Evolutionary conservation across 2,329 filamentous ascomycete species (phyloP), one percentile per base, ranked within the genome.

Genomic region (Bipolaris zeicola): DNA sequence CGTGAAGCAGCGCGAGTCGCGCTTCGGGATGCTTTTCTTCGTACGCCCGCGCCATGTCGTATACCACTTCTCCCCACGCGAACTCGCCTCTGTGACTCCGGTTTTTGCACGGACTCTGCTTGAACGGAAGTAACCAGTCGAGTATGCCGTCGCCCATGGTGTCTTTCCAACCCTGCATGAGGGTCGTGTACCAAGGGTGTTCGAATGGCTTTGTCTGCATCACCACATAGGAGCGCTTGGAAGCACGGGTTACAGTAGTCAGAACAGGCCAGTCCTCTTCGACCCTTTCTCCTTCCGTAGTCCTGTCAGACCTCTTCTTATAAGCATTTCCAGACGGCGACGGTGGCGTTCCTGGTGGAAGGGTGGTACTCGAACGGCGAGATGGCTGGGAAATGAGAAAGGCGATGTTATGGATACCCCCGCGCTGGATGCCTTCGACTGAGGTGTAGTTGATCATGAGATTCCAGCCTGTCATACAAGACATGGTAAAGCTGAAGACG

Each of bases 101-200:
- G 66, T 93, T 89, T 50, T 85, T 83, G 73, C 90, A 94, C 0
- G 94, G 94, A 4, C 90, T 92, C 57, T 85, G 82, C 54, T 81
- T 85, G 33, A 96, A 73, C 0, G 94, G 94, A 1, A 96, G 77
- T 11, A 96, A 70, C 93, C 93, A 98, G 57, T 96, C 90, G 13
- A 88, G 58, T 2, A 87, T 62, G 18, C 78, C 84, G 44, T 83
- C 77, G 0, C 94, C 94, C 87, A 99, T 92, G 22, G 97, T 85
- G 13, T 88, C 84, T 62, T 86, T 85, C 78, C 92, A 88, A 69
- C 98, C 98, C 26, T 81, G 77, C 60, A 84, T 81, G 7, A 78
- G 77, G 1, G 90, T 91, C 0, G 95, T 79, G 66, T 96, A 86
- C 87, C 92, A 99, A 0, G 92, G 91, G 64, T 96, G 96, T 65